These are phyloP conservation scores for Apiospora koreana DNA, from an alignment of 2,329 filamentous ascomycete genomes.

Conservation along the genomic window DNA sequence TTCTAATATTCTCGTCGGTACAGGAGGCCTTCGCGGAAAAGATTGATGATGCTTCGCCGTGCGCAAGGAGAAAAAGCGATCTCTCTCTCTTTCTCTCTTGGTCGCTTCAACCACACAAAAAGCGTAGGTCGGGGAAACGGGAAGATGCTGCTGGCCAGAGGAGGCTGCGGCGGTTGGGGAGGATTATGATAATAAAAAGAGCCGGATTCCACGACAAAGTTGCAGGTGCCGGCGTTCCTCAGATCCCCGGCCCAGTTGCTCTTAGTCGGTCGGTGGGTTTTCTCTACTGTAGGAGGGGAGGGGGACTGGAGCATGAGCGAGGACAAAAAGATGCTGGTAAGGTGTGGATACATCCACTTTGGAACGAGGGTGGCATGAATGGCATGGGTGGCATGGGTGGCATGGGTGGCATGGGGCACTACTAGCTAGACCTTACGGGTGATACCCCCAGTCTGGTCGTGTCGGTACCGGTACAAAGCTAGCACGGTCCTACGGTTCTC, in stretches of 20 bases:
- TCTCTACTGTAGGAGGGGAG: slow-evolving; percentile 5
- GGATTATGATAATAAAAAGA: slow-evolving; percentile 13
- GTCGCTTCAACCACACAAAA: slow-evolving; percentile 10
- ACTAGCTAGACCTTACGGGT: slow-evolving; percentile 1
- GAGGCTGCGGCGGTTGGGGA: slow-evolving; percentile 11
- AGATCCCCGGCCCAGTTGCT: slow-evolving; percentile 7
- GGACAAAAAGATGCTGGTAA: slow-evolving; percentile 5
- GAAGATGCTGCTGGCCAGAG: neutral
- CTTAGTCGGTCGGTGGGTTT: slow-evolving; percentile 8
- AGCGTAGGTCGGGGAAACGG: neutral
- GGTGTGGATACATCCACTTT: neutral
- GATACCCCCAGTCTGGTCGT: slow-evolving; percentile 1
- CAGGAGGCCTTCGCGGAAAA: neutral
- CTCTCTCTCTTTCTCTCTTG: neutral
- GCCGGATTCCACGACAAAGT: slow-evolving; percentile 8
- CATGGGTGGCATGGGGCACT: slow-evolving; percentile 2
- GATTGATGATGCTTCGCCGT: slow-evolving; percentile 1
- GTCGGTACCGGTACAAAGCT: slow-evolving; percentile 11
- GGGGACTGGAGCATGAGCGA: slow-evolving; percentile 7
- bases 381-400: too few relatives aligned
- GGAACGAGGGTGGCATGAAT: neutral
- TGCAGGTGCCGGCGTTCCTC: slow-evolving; percentile 9
- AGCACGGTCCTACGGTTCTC: slow-evolving; percentile 7
- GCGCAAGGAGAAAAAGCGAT: neutral
- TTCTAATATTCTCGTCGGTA: neutral